A percentile compares a stretch with the other conserved stretches of the same genome.
phyloP scores from a whole-genome alignment of 176 grass and related monocot genomes.

The Ampelocalamus luodianensis region DNA sequence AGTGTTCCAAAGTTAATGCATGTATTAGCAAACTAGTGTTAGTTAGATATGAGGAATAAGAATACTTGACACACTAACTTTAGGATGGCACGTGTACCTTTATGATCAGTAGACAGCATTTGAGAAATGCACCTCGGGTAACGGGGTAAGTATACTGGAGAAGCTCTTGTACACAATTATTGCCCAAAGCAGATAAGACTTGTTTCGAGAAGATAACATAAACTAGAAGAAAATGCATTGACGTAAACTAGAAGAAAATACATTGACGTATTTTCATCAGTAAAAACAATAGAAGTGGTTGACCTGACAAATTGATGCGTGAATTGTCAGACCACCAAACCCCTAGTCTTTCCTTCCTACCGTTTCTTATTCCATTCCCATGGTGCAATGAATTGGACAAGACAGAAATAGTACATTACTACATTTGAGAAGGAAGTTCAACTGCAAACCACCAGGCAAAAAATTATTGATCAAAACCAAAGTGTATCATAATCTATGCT shows the following conservation, averaged over 20 bases:
- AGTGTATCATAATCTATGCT: background rate
- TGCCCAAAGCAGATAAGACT: conserved; percentile 13
- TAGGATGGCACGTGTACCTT: conserved; percentile 32
- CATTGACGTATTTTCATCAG: conserved; percentile 18
- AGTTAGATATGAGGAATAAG: conserved; percentile 38
- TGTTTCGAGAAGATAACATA: conserved; percentile 20
- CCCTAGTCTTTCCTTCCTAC: background rate
- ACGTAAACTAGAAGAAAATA: conserved; percentile 32
- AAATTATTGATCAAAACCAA: background rate
- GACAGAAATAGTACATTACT: background rate
- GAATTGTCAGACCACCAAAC: conserved; percentile 38
- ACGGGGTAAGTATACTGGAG: conserved; percentile 24
- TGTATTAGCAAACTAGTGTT: conserved; percentile 39
- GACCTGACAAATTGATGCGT: conserved; percentile 36
- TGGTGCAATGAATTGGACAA: conserved; percentile 9
- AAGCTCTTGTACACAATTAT: conserved; percentile 38
- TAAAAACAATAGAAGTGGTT: conserved; percentile 47
- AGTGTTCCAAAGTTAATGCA: conserved; percentile 5
- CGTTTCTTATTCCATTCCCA: conserved; percentile 33
- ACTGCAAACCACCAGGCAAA: conserved; percentile 23
- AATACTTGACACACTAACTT: conserved; percentile 29
- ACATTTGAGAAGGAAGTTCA: conserved; percentile 27
- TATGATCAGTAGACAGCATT: conserved; percentile 13
- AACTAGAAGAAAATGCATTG: conserved; percentile 32
- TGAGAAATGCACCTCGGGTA: conserved; percentile 32